These are phyloP conservation scores for Poa pratensis DNA, from an alignment of 176 grass and related monocot genomes.

Conservation along the genomic window DNA sequence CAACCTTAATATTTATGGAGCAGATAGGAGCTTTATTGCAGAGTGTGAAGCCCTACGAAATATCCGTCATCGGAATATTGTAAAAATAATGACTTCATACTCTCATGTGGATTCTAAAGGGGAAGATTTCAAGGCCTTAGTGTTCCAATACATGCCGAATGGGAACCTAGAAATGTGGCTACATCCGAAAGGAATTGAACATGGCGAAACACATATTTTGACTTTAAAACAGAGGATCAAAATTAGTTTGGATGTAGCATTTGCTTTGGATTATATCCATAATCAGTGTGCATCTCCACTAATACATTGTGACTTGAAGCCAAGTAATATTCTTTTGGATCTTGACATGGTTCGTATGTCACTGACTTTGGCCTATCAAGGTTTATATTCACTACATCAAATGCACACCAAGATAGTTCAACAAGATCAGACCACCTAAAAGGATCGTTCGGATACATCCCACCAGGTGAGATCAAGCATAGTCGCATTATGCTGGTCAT, in stretches of 20 bases:
- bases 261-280: constrained; percentile 36
- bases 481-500: neutral
- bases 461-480: constrained; percentile 21
- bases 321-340: constrained; percentile 17
- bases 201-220: neutral
- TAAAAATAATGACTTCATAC: constrained; percentile 49
- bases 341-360: constrained; percentile 17
- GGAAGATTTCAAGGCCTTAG: constrained; percentile 49
- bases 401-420: neutral
- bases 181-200: constrained; percentile 17
- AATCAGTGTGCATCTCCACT: constrained; percentile 3
- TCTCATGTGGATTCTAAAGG: constrained; percentile 39
- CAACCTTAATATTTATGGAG: constrained; percentile 23
- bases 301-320: constrained; percentile 36
- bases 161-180: constrained; percentile 53
- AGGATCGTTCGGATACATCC: constrained; percentile 39
- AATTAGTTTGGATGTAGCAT: constrained; percentile 1
- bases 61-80: constrained; percentile 51
- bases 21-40: constrained; percentile 28
- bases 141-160: constrained; percentile 46
- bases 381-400: constrained; percentile 18
- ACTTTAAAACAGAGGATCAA: constrained; percentile 8
- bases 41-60: constrained; percentile 48
- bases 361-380: constrained; percentile 25
- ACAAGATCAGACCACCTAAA: neutral